Base-by-base conservation (phyloP, 805 yeast genomes). In the Ogataea parapolymorpha region DNA sequence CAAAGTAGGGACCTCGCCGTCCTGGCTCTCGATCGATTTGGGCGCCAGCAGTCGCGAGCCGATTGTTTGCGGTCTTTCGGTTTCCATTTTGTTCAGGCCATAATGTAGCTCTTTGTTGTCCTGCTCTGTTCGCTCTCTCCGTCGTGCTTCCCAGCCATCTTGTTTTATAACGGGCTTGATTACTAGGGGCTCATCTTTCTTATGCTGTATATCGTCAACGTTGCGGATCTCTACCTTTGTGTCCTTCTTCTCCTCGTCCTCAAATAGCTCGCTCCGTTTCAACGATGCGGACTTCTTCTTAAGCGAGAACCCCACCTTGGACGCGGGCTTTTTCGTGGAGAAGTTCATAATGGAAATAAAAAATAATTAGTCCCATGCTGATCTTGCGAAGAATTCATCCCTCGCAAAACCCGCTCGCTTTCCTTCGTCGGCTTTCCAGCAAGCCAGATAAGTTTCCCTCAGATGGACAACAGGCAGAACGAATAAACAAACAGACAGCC, bases 1-100 rank as follows among this genome's bases (percentile, higher is more conserved):
- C 34, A 58, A 48, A 0, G 77, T 67, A 0, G 87, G 71, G 2
- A 58, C 29, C 6, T 37, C 41, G 9, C 46, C 45, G 6, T 33
- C 41, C 22, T 15, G 17, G 16, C 23, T 24, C n/a, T 32, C 28
- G 3, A 6, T 11, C 14, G 28, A 7, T 12, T 14, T 13, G 9
- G 20, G 23, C 2, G 20, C 4, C 4, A 15, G 10, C 18, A 18
- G 14, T 14, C 20, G 28, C 6, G 36, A 22, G 14, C n/a, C 18
- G 2, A 14, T 6, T 8, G 27, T 12, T 6, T 8, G 27, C 14
- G n/a, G 27, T 12, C 14, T 25, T 25, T 25, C 27, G n/a, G n/a
- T 37, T 10, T 29, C 35, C 26, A 17, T 16, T 6, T 23, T 11
- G 24, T 37, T 30, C 9, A 37, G 17, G n/a, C 40, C 40, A 13